Conservation (phyloP, 305 asterid genomes). For the Fraxinus paxiana region DNA sequence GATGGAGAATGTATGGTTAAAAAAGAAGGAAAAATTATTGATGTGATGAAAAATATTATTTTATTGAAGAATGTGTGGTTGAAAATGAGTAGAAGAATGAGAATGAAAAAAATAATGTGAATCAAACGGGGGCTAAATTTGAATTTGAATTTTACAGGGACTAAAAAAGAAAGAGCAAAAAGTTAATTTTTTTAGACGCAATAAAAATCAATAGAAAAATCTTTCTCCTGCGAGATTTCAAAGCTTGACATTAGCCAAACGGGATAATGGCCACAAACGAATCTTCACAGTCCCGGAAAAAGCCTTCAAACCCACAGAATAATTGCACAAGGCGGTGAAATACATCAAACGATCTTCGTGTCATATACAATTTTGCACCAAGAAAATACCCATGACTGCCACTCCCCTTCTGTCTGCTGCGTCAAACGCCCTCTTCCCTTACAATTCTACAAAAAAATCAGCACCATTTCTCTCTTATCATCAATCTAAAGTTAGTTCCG, state of each 20-base stretch:
- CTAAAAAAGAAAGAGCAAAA: no score
- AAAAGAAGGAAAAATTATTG: no score
- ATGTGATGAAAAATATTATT: no score
- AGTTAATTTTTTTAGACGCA: no score
- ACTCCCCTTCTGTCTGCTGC: constrained; percentile 24
- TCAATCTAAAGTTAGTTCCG: constrained; percentile 20
- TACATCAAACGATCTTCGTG: not conserved
- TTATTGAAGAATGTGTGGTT: no score
- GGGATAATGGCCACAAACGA: not conserved
- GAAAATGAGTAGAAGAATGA: no score
- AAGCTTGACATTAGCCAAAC: not conserved
- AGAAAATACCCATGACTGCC: constrained; percentile 23
- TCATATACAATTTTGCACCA: not conserved
- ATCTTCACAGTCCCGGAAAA: not conserved
- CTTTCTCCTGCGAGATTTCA: not conserved
- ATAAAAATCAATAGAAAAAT: not conserved
- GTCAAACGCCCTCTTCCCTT: constrained; percentile 32
- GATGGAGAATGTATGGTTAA: no score
- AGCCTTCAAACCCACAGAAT: not conserved
- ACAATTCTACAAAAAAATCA: constrained; percentile 25
- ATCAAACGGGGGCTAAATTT: no score
- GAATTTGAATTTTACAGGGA: no score
- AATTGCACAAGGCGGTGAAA: not conserved
- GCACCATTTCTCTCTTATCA: constrained; percentile 19
- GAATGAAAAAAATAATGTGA: no score